These are phyloP conservation scores for Citrus australasica DNA, from an alignment of 345 rosid species.

Conservation along the genomic window DNA sequence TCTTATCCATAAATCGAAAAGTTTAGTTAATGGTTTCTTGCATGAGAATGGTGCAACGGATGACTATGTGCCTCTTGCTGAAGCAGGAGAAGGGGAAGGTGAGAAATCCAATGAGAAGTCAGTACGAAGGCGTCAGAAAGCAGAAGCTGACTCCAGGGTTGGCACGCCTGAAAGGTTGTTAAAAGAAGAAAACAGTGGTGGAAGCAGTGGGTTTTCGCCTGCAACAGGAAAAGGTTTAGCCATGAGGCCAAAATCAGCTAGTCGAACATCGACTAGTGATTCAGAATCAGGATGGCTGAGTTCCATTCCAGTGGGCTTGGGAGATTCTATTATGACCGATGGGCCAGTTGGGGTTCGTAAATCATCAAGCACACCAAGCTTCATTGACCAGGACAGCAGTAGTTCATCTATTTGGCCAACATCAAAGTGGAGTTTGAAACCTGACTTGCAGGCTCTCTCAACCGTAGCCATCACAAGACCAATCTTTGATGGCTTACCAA, in stretches of 20 bases:
- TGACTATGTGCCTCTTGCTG: conserved; percentile 29
- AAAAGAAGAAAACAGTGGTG: conserved; percentile 49
- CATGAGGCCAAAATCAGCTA: conserved; percentile 53
- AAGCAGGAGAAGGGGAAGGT: conserved; percentile 35
- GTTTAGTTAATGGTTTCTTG: conserved; percentile 18
- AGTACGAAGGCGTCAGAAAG: conserved; percentile 52
- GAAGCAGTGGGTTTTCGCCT: conserved; percentile 33
- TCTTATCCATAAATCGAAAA: conserved; percentile 15
- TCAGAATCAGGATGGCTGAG: conserved; percentile 40
- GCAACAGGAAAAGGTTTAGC: conserved; percentile 49
- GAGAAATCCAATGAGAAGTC: conserved; percentile 41
- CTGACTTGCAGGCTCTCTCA: conserved; percentile 50
- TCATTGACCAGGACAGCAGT: conserved; percentile 41
- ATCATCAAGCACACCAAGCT: conserved; percentile 55
- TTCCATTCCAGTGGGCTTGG: conserved; percentile 32
- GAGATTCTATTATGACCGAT: conserved; percentile 36
- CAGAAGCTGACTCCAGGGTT: conserved; percentile 38
- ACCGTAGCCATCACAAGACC: conserved; percentile 44
- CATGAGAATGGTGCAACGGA: conserved; percentile 21
- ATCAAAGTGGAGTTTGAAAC: conserved; percentile 48
- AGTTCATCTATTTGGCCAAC: conserved; percentile 40
- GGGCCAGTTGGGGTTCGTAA: conserved; percentile 37
- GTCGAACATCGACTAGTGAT: conserved; percentile 35
- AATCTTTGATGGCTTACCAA: conserved; percentile 53
- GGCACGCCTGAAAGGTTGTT: conserved; percentile 40